A percentile compares a stretch with the other conserved stretches of the same genome.
These are phyloP conservation scores for Buddleja alternifolia DNA, from an alignment of 257 asterid species.

Conservation along the genomic window DNA sequence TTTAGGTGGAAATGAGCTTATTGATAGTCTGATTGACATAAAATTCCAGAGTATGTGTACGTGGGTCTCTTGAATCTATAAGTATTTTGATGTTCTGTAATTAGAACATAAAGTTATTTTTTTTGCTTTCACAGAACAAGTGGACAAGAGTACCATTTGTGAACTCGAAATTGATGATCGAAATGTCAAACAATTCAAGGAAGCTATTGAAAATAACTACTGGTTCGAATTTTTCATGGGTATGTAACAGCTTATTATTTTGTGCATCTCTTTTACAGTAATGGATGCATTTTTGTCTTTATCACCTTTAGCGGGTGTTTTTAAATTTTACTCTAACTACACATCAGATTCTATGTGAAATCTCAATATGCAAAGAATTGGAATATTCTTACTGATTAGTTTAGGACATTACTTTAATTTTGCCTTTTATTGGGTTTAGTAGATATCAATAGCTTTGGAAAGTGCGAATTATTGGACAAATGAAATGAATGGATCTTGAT, in stretches of 20 bases:
- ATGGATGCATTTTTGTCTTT: not conserved
- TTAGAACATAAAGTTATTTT: slow-evolving; percentile 8
- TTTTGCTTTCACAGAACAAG: slow-evolving; percentile 45
- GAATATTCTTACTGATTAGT: not conserved
- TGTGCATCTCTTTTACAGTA: not conserved
- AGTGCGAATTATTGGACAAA: not conserved
- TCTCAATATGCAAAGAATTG: not conserved
- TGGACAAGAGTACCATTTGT: slow-evolving; percentile 52
- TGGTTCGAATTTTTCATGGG: slow-evolving; percentile 73
- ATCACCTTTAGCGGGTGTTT: not conserved
- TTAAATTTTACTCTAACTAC: not conserved
- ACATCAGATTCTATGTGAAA: not conserved
- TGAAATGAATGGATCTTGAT: slow-evolving; percentile 4
- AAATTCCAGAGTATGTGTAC: slow-evolving; percentile 52
- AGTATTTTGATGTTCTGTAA: slow-evolving; percentile 10
- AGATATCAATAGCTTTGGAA: not conserved
- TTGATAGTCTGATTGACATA: slow-evolving; percentile 59
- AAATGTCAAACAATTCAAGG: slow-evolving; percentile 63
- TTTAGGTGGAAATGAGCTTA: slow-evolving; percentile 76
- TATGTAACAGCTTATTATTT: slow-evolving; percentile 33
- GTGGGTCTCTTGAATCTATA: slow-evolving; percentile 10
- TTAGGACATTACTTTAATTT: not conserved
- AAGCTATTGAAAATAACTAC: slow-evolving; percentile 58
- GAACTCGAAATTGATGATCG: slow-evolving; percentile 56
- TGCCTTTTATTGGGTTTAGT: not conserved